Evolutionary conservation across 2,329 filamentous ascomycete species (phyloP), one percentile per base, ranked within the genome.

Genomic region (Colletotrichum theobromicola): DNA sequence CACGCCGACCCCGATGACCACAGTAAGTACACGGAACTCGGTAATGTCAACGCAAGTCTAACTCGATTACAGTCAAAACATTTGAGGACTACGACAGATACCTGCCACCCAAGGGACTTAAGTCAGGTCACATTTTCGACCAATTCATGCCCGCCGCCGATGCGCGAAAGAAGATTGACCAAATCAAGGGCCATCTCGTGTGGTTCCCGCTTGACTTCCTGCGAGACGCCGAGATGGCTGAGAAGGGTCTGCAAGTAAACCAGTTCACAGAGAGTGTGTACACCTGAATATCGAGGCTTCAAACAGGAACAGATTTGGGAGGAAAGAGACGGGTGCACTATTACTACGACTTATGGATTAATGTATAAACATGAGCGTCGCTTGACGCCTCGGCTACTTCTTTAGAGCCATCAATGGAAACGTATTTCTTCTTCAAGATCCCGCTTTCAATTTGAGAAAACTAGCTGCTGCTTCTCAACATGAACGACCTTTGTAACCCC

Each of bases 141-240:
- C 91, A 91, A 73, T 95, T 93, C 83, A 89, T 94, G 82, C 93
- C 94, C 0, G 90, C 92, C 0, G 88, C 92, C 28, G 93, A 97
- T 70, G 92, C 97, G 8, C 90, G 94, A 18, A 83, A 89, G 77
- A 95, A 96, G 83, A 86, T 98, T 64, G 92, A 95, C 79, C 89
- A 93, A 80, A 91, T 98, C 78, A 93, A 92, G 85, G 76, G 96
- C 0, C 96, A 98, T 86, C 83, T 98, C 53, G 96, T 98, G 8
- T 97, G 95, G 94, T 96, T 98, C 93, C 95, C 95, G n/a, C 83
- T 98, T 79, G 91, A 95, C 60, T 98, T 98, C 82, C 84, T 98
- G 81, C 89, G 90, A 79, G 92, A 98, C 77, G 95, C 93, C 0
- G 90, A 94, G 79, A 97, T 98, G 95, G 96, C 96, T 0, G 96